Percentiles rank a stretch among this genome's conserved stretches.
Conservation (phyloP, 805 yeast species). For the Phaffomyces antillensis region DNA sequence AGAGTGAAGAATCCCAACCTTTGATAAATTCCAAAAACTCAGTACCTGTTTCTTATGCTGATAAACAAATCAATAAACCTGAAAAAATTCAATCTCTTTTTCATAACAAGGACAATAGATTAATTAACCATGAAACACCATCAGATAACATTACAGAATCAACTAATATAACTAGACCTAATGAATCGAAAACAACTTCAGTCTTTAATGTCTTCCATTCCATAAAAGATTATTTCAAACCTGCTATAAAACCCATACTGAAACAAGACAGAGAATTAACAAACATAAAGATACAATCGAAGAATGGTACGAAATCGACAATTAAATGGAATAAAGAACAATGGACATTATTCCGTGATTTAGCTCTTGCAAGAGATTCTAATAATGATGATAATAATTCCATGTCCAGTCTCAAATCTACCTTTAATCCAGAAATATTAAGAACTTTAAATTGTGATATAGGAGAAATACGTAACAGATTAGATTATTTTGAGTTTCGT, state of each 20-base stretch:
- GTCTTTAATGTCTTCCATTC: too few species aligned
- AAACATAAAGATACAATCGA: not conserved
- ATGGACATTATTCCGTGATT: slow-evolving; percentile 16
- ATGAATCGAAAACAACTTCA: too few species aligned
- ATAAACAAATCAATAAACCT: too few species aligned
- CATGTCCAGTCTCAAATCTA: slow-evolving; percentile 4
- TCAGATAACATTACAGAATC: too few species aligned
- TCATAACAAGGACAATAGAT: too few species aligned
- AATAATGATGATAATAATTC: not conserved
- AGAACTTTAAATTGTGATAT: slow-evolving; percentile 15
- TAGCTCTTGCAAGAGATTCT: slow-evolving; percentile 2
- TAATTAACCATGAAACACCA: too few species aligned
- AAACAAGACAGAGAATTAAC: not conserved
- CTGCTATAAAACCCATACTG: not conserved
- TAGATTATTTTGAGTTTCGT: not conserved
- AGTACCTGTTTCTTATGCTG: too few species aligned
- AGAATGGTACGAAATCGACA: not conserved
- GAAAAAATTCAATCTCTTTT: too few species aligned
- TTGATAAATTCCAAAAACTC: too few species aligned
- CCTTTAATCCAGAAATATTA: slow-evolving; percentile 11
- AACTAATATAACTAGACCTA: too few species aligned
- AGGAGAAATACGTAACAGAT: slow-evolving; percentile 12
- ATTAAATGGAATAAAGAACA: slow-evolving; percentile 11
- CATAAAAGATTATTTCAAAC: too few species aligned
- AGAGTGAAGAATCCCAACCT: too few species aligned